Evolutionary conservation across 2,329 filamentous ascomycete species (phyloP), one percentile per base, ranked within the genome.

Genomic region (Colletotrichum lentis): DNA sequence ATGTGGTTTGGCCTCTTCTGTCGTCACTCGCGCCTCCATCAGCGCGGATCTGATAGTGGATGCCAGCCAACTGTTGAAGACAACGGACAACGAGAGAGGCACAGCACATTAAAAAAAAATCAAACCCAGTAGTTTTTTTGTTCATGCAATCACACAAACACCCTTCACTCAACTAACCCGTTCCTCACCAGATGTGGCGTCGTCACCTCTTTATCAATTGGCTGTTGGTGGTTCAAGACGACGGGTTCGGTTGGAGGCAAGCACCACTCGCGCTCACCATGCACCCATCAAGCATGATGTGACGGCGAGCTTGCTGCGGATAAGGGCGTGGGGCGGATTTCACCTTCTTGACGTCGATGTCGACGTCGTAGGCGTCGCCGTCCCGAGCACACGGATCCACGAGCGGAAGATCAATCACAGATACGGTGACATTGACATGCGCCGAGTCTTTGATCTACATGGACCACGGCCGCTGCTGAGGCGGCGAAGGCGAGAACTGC

Each of bases 361-460:
- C 27, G 27, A 35, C 31, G n/a, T 24, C n/a, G 20, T 11, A 22
- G 35, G 27, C 14, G 14, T 11, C 27, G n/a, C 24, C 27, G 54
- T 53, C 16, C 62, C 54, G 18, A 52, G 54, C 46, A 39, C 16
- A 20, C 55, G 62, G 62, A n/a, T 8, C 37, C 27, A 16, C 11
- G 46, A 37, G 46, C 46, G 27, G 20, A 24, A n/a, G 22, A 20
- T 20, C 8, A 5, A 22, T n/a, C 24, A 24, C 46, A 43, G 5
- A 27, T 44, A 11, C 18, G 14, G 20, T 53, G 46, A 5, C n/a
- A 37, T 37, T 53, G 54, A 39, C 54, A 39, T 59, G 37, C 37
- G 46, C 62, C 47, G 46, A 59, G 62, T 46, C 14, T 37, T 27
- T 35, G 46, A 59, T 53, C 24, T 41, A 27, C 31, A 27, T 20